Conservation (phyloP, 805 yeast genomes). For the Candida namnaoensis region DNA sequence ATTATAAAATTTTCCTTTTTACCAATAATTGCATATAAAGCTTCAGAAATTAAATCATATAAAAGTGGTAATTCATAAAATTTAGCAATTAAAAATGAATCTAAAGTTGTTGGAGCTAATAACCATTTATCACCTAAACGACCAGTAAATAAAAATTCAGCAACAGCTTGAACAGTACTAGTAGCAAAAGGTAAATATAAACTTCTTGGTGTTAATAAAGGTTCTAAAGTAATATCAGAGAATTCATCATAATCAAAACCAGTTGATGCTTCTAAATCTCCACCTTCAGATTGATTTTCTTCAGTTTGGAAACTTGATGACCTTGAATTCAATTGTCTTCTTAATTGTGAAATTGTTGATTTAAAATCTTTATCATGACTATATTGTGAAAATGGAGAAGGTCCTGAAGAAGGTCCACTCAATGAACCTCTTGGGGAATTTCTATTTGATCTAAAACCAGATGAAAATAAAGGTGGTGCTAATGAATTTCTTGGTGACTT, state of each 20-base stretch:
- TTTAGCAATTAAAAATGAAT: conserved; percentile 52
- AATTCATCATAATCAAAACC: too few species aligned
- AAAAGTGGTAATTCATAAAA: conserved; percentile 62
- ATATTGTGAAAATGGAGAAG: conserved; percentile 28
- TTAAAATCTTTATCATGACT: conserved; percentile 9
- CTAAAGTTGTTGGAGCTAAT: conserved; percentile 61
- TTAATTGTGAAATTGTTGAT: conserved; percentile 7
- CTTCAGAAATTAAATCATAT: conserved; percentile 62
- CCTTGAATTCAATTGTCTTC: conserved; percentile 11
- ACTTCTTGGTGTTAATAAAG: conserved; percentile 57
- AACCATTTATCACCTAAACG: conserved; percentile 72
- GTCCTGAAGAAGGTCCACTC: conserved; percentile 29
- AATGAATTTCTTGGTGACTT: too few species aligned
- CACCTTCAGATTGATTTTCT: background rate
- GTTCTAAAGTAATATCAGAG: conserved; percentile 32
- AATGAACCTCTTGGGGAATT: conserved; percentile 41
- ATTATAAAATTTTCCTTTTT: conserved; percentile 46
- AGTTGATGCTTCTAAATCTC: too few species aligned
- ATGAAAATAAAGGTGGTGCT: conserved; percentile 6
- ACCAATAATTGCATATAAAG: conserved; percentile 60
- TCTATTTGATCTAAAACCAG: conserved; percentile 1
- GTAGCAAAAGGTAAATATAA: conserved; percentile 63
- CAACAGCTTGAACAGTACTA: conserved; percentile 50
- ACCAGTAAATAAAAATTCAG: conserved; percentile 72
- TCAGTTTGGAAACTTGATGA: conserved; percentile 8